These are phyloP conservation scores for Luzula sylvatica DNA, from an alignment of 176 grass and related monocot genomes.

Conservation along the genomic window DNA sequence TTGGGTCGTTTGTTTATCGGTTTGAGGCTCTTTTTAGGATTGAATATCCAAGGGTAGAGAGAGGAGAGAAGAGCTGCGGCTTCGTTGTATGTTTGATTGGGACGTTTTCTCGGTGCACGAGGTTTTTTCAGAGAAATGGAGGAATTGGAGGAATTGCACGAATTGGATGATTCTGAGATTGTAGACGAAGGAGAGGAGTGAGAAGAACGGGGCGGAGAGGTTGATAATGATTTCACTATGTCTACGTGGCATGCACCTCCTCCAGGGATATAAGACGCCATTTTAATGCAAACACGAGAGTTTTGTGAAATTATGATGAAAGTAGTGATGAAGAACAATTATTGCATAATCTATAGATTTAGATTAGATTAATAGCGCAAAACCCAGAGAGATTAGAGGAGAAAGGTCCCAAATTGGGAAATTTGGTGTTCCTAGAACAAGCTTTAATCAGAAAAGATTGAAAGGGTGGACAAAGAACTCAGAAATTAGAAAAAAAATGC, in stretches of 20 bases:
- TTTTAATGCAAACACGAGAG: conserved; percentile 10
- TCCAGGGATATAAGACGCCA: conserved; percentile 63
- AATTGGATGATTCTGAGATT: conserved; percentile 46
- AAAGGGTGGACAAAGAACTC: conserved; percentile 6
- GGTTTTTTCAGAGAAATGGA: conserved; percentile 67
- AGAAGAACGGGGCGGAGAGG: conserved; percentile 36
- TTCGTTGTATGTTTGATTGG: conserved; percentile 90
- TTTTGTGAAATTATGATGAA: too few species aligned
- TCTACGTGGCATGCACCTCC: conserved; percentile 66
- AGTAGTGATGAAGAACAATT: conserved; percentile 1
- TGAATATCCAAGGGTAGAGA: conserved; percentile 77
- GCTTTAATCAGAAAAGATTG: neutral
- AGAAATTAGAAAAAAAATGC: neutral
- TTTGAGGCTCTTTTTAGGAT: conserved; percentile 36
- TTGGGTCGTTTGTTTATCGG: conserved; percentile 23
- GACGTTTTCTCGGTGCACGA: conserved; percentile 66
- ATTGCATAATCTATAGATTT: neutral
- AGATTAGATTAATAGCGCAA: neutral
- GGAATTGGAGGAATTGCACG: conserved; percentile 34
- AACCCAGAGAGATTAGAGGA: neutral
- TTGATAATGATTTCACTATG: conserved; percentile 14
- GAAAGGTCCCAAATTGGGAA: neutral
- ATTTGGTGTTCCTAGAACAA: neutral
- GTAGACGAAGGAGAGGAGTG: conserved; percentile 59
- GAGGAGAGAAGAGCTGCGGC: conserved; percentile 80